These are phyloP conservation scores for Favolaschia claudopus DNA, from an alignment of 768 basidiomycete species.

Conservation along the genomic window DNA sequence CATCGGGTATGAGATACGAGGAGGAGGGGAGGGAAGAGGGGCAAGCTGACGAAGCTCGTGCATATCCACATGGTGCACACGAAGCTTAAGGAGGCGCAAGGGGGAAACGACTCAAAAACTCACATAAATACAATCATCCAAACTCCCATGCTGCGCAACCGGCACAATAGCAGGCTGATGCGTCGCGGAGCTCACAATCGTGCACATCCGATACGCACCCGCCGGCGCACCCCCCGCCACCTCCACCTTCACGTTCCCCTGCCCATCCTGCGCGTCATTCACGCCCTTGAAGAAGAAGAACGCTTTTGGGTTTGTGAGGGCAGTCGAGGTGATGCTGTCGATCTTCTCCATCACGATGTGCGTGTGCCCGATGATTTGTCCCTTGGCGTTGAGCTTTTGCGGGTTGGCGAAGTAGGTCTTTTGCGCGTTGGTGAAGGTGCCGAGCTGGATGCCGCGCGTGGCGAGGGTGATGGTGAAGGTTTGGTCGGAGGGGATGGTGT, in stretches of 20 bases:
- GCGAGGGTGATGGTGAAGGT: constrained; percentile 59
- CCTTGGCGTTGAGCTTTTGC: constrained; percentile 49
- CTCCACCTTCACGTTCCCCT: constrained; percentile 58
- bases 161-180: constrained; percentile 56
- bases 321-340: constrained; percentile 46
- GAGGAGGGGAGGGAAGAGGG: too few relatives aligned
- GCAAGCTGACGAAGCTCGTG: too few relatives aligned
- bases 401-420: constrained; percentile 58
- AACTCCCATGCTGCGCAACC: constrained; percentile 56
- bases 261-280: constrained; percentile 52
- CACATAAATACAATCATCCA: constrained; percentile 57
- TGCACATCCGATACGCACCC: constrained; percentile 61
- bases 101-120: too few relatives aligned
- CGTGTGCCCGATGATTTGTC: constrained; percentile 57
- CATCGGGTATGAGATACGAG: too few relatives aligned
- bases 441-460: constrained; percentile 53
- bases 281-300: constrained; percentile 74
- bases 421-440: constrained; percentile 61
- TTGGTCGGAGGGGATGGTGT: constrained; percentile 51
- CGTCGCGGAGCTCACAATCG: constrained; percentile 59
- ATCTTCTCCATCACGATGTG: constrained; percentile 63
- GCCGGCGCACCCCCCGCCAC: constrained; percentile 58
- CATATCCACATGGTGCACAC: too few relatives aligned
- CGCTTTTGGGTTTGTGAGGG: constrained; percentile 52
- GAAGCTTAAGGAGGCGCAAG: too few relatives aligned